Evolutionary conservation across 768 basidiomycete genomes (phyloP).

Genomic region (Lyophyllum decastes): DNA sequence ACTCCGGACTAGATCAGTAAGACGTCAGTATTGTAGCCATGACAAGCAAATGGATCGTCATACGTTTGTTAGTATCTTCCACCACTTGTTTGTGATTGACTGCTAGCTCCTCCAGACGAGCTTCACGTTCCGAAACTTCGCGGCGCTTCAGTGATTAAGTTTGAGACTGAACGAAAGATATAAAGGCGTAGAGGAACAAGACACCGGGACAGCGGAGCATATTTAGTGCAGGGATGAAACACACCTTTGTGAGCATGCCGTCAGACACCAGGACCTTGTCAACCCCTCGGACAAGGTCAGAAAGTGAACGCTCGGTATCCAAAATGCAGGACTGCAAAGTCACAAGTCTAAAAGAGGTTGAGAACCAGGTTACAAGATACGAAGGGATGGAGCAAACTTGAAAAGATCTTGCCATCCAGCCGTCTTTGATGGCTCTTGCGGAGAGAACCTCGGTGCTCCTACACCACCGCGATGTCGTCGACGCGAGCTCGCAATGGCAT

Average conservation of each 20-base stretch:
- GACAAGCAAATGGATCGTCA: conserved; percentile 17
- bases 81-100: conserved; percentile 42
- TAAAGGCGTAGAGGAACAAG: conserved; percentile 5
- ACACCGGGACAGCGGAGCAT: conserved; percentile 1
- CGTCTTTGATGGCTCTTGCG: conserved; percentile 36
- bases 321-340: conserved; percentile 52
- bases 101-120: conserved; percentile 51
- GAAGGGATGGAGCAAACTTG: conserved; percentile 48
- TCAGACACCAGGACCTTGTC: conserved; percentile 49
- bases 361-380: conserved; percentile 4
- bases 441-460: conserved; percentile 12
- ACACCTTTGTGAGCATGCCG: conserved; percentile 40
- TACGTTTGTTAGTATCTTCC: conserved; percentile 48
- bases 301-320: conserved; percentile 51
- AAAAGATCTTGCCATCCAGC: conserved; percentile 70
- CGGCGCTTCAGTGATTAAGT: conserved; percentile 52
- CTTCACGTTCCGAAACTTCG: conserved; percentile 67
- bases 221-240: conserved; percentile 19
- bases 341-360: conserved; percentile 41
- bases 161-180: conserved; percentile 22
- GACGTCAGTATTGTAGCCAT: conserved; percentile 6
- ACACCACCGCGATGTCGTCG: conserved; percentile 33
- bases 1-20: conserved; percentile 26
- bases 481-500: conserved; percentile 25
- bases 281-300: conserved; percentile 47